Evolutionary conservation across 257 asterid genomes (phyloP).

Genomic region (Gentiana straminea): DNA sequence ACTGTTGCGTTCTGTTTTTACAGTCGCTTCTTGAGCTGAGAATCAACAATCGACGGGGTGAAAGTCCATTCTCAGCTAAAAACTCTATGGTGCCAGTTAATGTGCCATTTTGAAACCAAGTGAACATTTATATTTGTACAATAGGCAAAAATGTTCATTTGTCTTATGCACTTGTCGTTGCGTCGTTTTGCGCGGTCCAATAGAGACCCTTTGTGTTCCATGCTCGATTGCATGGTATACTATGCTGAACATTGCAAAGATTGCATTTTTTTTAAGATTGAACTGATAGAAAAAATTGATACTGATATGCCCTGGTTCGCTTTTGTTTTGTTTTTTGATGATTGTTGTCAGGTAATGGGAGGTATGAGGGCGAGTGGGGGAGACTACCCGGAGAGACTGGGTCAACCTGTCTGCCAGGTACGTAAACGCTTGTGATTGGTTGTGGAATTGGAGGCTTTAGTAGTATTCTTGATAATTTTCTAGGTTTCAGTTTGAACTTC

Average conservation of each 20-base stretch:
- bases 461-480: background rate
- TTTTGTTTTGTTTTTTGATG: constrained; percentile 2
- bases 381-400: constrained; percentile 69
- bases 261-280: constrained; percentile 14
- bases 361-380: constrained; percentile 55
- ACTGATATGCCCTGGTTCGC: constrained; percentile 21
- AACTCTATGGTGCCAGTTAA: too few species aligned
- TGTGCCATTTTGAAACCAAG: too few species aligned
- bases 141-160: too few species aligned
- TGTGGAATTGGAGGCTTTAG: background rate
- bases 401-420: constrained; percentile 87
- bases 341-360: constrained; percentile 49
- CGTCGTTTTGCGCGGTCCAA: too few species aligned
- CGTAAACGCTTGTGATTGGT: constrained; percentile 1
- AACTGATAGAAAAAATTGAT: background rate
- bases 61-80: too few species aligned
- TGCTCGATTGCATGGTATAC: too few species aligned
- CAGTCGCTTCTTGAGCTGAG: too few species aligned
- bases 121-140: too few species aligned
- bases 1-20: too few species aligned
- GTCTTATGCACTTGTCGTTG: too few species aligned
- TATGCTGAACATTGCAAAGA: background rate
- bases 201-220: too few species aligned
- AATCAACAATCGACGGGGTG: too few species aligned
- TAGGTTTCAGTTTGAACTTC: constrained; percentile 5